A percentile compares a stretch with the other conserved stretches of the same genome.
These are phyloP conservation scores for Rostrohypoxylon terebratum DNA, from an alignment of 495 filamentous ascomycete genomes.

Conservation along the genomic window DNA sequence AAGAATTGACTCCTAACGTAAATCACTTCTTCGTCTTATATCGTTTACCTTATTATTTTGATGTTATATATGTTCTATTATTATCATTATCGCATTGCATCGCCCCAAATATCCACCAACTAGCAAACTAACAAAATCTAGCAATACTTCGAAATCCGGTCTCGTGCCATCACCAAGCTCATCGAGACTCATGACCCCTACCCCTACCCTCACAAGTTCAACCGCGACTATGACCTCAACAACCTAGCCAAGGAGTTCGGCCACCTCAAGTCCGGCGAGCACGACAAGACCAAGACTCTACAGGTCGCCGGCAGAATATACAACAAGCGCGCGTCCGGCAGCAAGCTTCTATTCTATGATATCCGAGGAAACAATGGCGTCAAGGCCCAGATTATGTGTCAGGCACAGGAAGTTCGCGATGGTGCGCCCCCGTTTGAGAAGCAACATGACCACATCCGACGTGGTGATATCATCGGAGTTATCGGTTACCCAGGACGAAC, in stretches of 20 bases:
- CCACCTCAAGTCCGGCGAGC: conserved; percentile 86
- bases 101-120: conserved; percentile 1
- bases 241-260: conserved; percentile 81
- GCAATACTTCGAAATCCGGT: conserved; percentile 99
- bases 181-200: conserved; percentile 82
- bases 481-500: conserved; percentile 90
- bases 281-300: conserved; percentile 75
- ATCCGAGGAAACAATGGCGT: conserved; percentile 73
- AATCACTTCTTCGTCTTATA: conserved; percentile 3
- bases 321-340: conserved; percentile 83
- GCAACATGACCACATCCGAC: conserved; percentile 89
- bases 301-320: conserved; percentile 87
- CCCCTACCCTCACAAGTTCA: conserved; percentile 98
- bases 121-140: conserved; percentile 48
- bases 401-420: conserved; percentile 74
- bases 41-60: background rate
- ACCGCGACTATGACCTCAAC: conserved; percentile 80
- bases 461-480: conserved; percentile 83
- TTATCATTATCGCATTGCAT: background rate
- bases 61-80: background rate
- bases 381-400: conserved; percentile 91
- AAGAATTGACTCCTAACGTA: conserved; percentile 87
- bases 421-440: conserved; percentile 75
- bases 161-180: conserved; percentile 84
- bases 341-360: conserved; percentile 94